Percentiles rank a stretch among this genome's conserved stretches.
Conservation (phyloP, 306 rosid species). For the Fragaria iinumae region DNA sequence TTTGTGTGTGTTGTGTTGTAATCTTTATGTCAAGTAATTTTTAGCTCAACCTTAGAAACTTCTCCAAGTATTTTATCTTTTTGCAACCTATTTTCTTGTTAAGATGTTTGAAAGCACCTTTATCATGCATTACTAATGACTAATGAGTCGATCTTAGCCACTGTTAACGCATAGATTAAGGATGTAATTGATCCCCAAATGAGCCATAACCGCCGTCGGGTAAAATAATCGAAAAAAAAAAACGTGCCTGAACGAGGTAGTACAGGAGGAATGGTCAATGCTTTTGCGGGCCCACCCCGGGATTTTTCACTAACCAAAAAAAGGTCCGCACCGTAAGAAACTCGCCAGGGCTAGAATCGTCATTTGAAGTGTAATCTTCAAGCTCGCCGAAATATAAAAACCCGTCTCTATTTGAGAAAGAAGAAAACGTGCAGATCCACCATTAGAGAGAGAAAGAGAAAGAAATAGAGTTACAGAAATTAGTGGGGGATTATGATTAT, state of each 20-base stretch:
- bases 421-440: neutral
- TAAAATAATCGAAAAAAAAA: neutral
- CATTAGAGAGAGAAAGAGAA: conserved; percentile 7
- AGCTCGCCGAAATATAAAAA: conserved; percentile 1
- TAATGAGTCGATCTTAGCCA: too few species aligned
- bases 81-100: too few species aligned
- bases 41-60: too few species aligned
- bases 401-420: neutral
- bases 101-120: too few species aligned
- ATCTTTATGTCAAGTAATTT: too few species aligned
- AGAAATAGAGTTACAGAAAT: neutral
- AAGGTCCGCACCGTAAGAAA: neutral
- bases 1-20: too few species aligned
- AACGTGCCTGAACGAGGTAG: neutral
- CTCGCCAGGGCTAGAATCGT: neutral
- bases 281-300: neutral
- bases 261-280: neutral
- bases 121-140: too few species aligned
- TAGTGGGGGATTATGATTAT: neutral
- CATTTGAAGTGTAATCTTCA: neutral
- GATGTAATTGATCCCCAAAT: too few species aligned
- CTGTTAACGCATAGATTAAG: too few species aligned
- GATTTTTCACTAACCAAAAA: neutral
- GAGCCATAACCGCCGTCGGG: neutral
- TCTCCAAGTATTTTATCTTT: too few species aligned